Percentiles rank a stretch among this genome's conserved stretches.
These are phyloP conservation scores for Ogataea ganodermae DNA, from an alignment of 805 yeast species.

Conservation along the genomic window DNA sequence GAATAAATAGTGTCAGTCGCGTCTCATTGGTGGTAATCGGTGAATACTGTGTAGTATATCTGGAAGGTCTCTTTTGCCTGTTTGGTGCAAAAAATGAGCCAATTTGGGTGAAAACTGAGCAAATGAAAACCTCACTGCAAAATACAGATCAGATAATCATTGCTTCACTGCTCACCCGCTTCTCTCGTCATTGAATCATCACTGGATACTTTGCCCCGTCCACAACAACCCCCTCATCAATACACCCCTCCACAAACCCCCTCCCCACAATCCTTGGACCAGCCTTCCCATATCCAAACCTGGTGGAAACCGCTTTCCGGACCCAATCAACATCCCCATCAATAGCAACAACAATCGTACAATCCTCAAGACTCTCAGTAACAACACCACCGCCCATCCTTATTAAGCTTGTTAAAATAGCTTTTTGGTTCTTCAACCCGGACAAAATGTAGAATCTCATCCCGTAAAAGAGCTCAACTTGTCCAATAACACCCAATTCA, in stretches of 20 bases:
- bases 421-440: slow-evolving; percentile 12
- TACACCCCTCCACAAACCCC: slow-evolving; percentile 36
- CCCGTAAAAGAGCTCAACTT: slow-evolving; percentile 34
- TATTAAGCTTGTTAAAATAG: slow-evolving; percentile 29
- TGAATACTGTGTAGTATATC: too few species aligned
- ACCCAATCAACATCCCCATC: slow-evolving; percentile 6
- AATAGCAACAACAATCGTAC: slow-evolving; percentile 43
- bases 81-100: too few species aligned
- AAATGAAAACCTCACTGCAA: too few species aligned
- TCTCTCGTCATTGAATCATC: background rate
- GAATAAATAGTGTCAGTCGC: too few species aligned
- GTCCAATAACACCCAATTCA: background rate
- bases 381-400: slow-evolving; percentile 48
- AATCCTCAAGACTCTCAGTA: slow-evolving; percentile 29
- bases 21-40: too few species aligned
- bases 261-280: slow-evolving; percentile 41
- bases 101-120: too few species aligned
- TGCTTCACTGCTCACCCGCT: too few species aligned
- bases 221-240: slow-evolving; percentile 22
- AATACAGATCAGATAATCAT: too few species aligned
- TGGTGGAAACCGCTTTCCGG: slow-evolving; percentile 1
- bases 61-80: too few species aligned
- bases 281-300: slow-evolving; percentile 12
- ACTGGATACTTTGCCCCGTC: slow-evolving; percentile 17
- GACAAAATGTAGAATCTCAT: slow-evolving; percentile 37